Evolutionary conservation across 2,329 filamentous ascomycete genomes (phyloP), one percentile per base, ranked within the genome.

Genomic region (Cercospora nicotianae): DNA sequence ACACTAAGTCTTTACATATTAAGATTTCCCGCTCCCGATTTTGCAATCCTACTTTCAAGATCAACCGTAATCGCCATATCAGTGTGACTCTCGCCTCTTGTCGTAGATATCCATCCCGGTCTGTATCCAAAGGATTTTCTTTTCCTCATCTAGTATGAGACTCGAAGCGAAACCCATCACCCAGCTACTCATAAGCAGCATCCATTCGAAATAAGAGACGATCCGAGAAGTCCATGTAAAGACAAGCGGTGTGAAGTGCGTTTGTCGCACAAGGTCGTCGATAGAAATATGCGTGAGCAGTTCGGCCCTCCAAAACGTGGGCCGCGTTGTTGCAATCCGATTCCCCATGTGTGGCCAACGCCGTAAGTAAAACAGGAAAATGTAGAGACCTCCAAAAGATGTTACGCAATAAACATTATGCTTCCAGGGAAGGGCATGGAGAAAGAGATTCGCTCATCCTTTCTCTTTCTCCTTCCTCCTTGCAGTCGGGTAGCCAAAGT

Each of bases 401-500:
- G 48, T 55, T n/a, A 55, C 23, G 48, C 48, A 55, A 55, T 55
- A 55, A 36, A 60, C 58, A 60, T 60, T 53, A 36, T 63, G 30
- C 45, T 53, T 55, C 18, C 48, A 55, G 26, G 28, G 23, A 12
- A 55, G 26, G 6, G 48, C 13, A 12, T 7, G 28, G 23, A n/a
- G 5, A 16, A 26, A 55, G 23, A 55, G 16, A 55, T 28, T 26
- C 13, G 48, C 48, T 63, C 61, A 63, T 63, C 62, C 16, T 36
- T 59, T 59, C n/a, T 59, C 51, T 9, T 53, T 64, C 51, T 64
- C 51, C 30, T 31, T 58, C 30, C 39, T 60, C 30, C 55, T 57
- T 31, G 39, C 36, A 45, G 61, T 64, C 18, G 42, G 26, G 39
- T 63, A 23, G 36, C 55, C 53, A 60, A 61, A 39, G 58, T 61